Percentiles rank a stretch among this genome's conserved stretches.
Conservation (phyloP, 2,329 filamentous ascomycete species). For the Neurospora sp. region DNA sequence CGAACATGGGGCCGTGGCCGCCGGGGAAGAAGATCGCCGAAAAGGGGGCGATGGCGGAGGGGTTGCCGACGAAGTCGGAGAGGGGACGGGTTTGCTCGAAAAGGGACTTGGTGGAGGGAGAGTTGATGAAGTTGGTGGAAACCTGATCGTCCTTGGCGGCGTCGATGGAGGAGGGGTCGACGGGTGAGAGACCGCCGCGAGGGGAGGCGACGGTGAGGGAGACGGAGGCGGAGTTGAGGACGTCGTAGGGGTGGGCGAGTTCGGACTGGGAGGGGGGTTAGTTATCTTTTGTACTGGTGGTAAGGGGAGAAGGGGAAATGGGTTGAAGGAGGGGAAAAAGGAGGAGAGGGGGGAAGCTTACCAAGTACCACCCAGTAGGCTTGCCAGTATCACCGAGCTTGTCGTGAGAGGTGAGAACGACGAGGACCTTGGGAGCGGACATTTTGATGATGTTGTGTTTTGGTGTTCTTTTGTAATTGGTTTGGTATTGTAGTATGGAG, state of each 20-base stretch:
- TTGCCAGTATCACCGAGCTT: constrained; percentile 38
- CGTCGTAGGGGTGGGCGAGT: constrained; percentile 54
- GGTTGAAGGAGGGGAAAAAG: not conserved
- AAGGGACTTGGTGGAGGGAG: constrained; percentile 21
- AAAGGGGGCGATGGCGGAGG: constrained; percentile 42
- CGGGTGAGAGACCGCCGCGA: constrained; percentile 49
- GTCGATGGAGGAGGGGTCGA: constrained; percentile 50
- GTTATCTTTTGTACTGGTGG: too few species aligned
- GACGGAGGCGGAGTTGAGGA: constrained; percentile 39
- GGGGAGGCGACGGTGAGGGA: constrained; percentile 52
- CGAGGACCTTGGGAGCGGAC: constrained; percentile 53
- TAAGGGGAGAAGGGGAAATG: not conserved
- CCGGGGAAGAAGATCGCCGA: constrained; percentile 47
- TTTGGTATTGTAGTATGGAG: not conserved
- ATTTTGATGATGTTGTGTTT: not conserved
- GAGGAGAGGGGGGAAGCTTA: constrained; percentile 24
- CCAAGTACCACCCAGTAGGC: constrained; percentile 63
- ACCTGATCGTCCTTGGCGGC: constrained; percentile 42
- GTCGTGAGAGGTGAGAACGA: constrained; percentile 58
- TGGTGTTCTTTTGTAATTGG: not conserved
- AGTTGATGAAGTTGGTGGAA: constrained; percentile 43
- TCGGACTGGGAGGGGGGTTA: constrained; percentile 41
- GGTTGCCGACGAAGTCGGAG: constrained; percentile 43
- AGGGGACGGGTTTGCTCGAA: constrained; percentile 57
- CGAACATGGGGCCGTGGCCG: constrained; percentile 57